Conservation (phyloP, 1,284 basidiomycete species). For the Agroathelia rolfsii region DNA sequence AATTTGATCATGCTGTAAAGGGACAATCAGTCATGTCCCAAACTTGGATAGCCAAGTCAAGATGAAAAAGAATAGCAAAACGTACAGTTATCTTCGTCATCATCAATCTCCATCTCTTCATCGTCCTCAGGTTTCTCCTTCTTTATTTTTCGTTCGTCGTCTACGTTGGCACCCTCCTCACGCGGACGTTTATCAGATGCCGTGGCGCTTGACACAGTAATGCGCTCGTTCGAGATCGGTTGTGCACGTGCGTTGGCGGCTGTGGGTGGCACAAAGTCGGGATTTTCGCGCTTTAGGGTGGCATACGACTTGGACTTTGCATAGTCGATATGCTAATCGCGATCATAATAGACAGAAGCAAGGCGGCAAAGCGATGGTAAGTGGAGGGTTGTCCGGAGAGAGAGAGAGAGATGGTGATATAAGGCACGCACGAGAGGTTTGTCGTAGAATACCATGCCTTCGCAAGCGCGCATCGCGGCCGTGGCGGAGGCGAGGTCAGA, state of each 20-base stretch:
- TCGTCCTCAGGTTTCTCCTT: slow-evolving; percentile 61
- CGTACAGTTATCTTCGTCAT: slow-evolving; percentile 48
- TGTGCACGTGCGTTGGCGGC: slow-evolving; percentile 44
- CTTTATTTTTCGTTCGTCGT: slow-evolving; percentile 48
- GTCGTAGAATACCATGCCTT: slow-evolving; percentile 90
- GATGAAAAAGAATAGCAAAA: slow-evolving; percentile 4
- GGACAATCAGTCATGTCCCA: slow-evolving; percentile 4
- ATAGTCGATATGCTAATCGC: slow-evolving; percentile 81
- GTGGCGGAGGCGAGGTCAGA: slow-evolving; percentile 82
- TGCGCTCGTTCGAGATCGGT: slow-evolving; percentile 26
- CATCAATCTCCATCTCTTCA: slow-evolving; percentile 82
- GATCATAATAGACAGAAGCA: too few species aligned
- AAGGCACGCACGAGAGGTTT: slow-evolving; percentile 66
- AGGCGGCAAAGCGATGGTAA: slow-evolving; percentile 3
- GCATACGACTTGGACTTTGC: slow-evolving; percentile 82
- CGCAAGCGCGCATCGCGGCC: slow-evolving; percentile 81
- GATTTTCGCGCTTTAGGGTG: slow-evolving; percentile 63
- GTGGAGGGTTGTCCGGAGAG: not conserved
- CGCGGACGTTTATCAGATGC: slow-evolving; percentile 52
- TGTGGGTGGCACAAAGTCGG: slow-evolving; percentile 61
- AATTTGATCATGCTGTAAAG: not conserved
- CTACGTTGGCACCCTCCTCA: slow-evolving; percentile 51
- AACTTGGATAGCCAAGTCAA: slow-evolving; percentile 3
- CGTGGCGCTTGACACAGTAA: slow-evolving; percentile 22
- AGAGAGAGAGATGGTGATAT: slow-evolving; percentile 12